phyloP scores from a whole-genome alignment of 139 green algal genomes.

The Micromonas commoda region DNA sequence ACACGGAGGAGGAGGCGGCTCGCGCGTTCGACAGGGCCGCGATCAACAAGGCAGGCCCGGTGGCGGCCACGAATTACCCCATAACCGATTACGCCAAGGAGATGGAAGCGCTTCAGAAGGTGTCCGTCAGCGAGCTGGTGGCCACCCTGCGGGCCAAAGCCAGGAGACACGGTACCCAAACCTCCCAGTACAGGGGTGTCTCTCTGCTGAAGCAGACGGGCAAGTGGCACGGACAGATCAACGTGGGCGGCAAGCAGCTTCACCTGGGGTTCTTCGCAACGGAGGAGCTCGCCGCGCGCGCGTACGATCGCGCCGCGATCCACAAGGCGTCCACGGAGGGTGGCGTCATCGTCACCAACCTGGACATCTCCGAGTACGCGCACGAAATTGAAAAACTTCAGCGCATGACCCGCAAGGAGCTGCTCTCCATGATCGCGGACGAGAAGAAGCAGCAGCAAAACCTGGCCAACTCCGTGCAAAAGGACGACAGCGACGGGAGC shows the following conservation, averaged over 20 bases:
- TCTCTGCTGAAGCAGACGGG: neutral
- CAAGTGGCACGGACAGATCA: slow-evolving; percentile 15
- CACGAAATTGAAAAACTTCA: neutral
- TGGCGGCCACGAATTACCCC: neutral
- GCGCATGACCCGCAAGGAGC: neutral
- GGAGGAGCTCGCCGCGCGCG: slow-evolving; percentile 43
- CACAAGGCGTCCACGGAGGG: neutral
- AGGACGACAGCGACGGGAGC: neutral
- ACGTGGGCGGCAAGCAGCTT: slow-evolving; percentile 37
- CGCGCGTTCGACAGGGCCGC: slow-evolving; percentile 41
- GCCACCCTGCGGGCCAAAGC: neutral
- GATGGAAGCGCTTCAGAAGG: neutral
- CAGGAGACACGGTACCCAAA: neutral
- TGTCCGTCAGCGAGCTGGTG: neutral
- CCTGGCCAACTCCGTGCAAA: neutral
- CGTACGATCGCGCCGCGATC: slow-evolving; percentile 42
- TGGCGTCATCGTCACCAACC: neutral
- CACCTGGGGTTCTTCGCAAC: slow-evolving; percentile 49
- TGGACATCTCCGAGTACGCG: slow-evolving; percentile 1
- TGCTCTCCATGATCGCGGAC: neutral
- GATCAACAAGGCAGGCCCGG: slow-evolving; percentile 13
- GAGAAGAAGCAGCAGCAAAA: neutral
- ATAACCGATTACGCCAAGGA: neutral
- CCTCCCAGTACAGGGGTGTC: slow-evolving; percentile 3
- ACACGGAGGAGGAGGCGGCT: slow-evolving; percentile 49